phyloP scores from a whole-genome alignment of 106 monocot species.

The Dendrobium nobile region DNA sequence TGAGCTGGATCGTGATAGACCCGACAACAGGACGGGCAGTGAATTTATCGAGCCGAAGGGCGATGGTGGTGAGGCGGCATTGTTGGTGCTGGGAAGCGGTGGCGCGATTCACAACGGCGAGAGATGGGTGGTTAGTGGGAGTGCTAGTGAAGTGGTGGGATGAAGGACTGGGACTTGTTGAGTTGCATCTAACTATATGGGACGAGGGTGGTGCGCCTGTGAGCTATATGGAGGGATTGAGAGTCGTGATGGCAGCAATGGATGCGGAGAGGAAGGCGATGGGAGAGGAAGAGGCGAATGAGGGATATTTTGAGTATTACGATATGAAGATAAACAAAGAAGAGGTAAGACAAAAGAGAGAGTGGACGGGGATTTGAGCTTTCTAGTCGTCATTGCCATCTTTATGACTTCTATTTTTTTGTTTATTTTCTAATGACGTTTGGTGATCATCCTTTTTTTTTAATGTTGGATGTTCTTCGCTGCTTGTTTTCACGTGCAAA shows the following conservation, averaged over 20 bases:
- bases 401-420: slow-evolving; percentile 21
- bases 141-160: slow-evolving; percentile 42
- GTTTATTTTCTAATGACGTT: slow-evolving; percentile 19
- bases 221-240: slow-evolving; percentile 52
- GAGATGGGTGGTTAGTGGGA: slow-evolving; percentile 19
- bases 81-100: slow-evolving; percentile 56
- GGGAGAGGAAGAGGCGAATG: slow-evolving; percentile 12
- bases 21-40: slow-evolving; percentile 26
- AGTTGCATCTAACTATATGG: slow-evolving; percentile 59
- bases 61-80: slow-evolving; percentile 38
- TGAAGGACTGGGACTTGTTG: slow-evolving; percentile 30
- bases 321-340: slow-evolving; percentile 40
- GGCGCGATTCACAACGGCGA: slow-evolving; percentile 45
- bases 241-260: slow-evolving; percentile 28
- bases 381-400: slow-evolving; percentile 20
- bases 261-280: slow-evolving; percentile 18
- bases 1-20: slow-evolving; percentile 83
- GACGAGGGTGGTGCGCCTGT: slow-evolving; percentile 53
- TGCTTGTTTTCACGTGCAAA: too few relatives aligned
- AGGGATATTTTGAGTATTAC: slow-evolving; percentile 33
- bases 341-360: slow-evolving; percentile 33
- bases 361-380: slow-evolving; percentile 39
- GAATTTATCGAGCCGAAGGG: slow-evolving; percentile 57
- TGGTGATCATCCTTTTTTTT: background rate
- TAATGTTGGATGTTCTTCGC: too few relatives aligned